Percentiles rank a stretch among this genome's conserved stretches.
Conservation (phyloP, 2,329 filamentous ascomycete genomes). For the Xylaria sp. region DNA sequence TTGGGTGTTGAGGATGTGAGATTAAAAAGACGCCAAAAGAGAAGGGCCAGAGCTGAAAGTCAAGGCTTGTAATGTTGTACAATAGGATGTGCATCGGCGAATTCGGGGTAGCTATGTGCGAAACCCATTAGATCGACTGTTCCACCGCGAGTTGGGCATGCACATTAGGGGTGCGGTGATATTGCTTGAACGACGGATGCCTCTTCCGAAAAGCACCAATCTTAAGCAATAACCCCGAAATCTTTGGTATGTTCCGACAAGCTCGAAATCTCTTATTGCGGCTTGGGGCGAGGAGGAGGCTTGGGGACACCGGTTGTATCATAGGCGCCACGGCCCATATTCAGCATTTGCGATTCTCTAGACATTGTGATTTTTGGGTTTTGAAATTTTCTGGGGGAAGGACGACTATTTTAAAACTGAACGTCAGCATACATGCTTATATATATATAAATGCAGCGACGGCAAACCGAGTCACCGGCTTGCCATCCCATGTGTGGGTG, state of each 20-base stretch:
- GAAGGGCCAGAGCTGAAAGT: slow-evolving; percentile 39
- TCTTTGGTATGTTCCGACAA: neutral
- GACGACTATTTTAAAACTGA: slow-evolving; percentile 25
- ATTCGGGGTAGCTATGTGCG: slow-evolving; percentile 42
- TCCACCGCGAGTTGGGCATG: slow-evolving; percentile 11
- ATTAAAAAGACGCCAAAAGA: slow-evolving; percentile 50
- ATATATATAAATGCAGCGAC: slow-evolving; percentile 32
- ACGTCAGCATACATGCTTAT: slow-evolving; percentile 42
- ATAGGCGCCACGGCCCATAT: slow-evolving; percentile 53
- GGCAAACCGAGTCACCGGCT: slow-evolving; percentile 29
- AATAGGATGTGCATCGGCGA: slow-evolving; percentile 43
- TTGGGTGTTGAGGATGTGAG: slow-evolving; percentile 39
- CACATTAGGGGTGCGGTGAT: neutral
- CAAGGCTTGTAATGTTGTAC: slow-evolving; percentile 49
- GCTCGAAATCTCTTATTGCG: slow-evolving; percentile 43
- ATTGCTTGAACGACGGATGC: slow-evolving; percentile 27
- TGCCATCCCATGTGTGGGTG: slow-evolving; percentile 32
- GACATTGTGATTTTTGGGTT: slow-evolving; percentile 43
- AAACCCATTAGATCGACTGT: slow-evolving; percentile 25
- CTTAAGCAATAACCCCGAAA: neutral
- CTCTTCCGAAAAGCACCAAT: neutral
- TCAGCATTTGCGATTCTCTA: slow-evolving; percentile 48
- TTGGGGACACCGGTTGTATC: slow-evolving; percentile 53
- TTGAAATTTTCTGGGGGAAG: neutral
- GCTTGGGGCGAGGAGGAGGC: slow-evolving; percentile 51